A percentile compares a stretch with the other conserved stretches of the same genome.
These are phyloP conservation scores for Ilex aquifolium DNA, from an alignment of 257 asterid species.

Conservation along the genomic window DNA sequence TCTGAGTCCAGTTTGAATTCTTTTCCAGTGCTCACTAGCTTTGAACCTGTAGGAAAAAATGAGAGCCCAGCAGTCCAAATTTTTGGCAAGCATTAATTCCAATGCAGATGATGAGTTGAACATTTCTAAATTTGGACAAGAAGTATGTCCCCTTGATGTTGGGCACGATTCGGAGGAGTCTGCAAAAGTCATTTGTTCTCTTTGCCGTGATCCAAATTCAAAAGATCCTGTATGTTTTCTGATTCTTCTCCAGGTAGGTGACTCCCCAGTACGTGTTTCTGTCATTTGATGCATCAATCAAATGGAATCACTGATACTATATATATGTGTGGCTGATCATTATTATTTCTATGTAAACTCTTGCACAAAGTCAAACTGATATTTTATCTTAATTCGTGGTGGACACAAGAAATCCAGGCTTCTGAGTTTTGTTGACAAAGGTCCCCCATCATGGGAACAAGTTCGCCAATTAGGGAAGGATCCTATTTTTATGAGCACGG, in stretches of 20 bases:
- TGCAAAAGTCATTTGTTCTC: conserved; percentile 71
- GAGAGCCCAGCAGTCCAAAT: conserved; percentile 85
- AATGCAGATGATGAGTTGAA: conserved; percentile 50
- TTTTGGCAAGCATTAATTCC: conserved; percentile 64
- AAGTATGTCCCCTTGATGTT: conserved; percentile 38
- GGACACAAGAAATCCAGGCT: conserved; percentile 87
- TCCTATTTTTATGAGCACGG: conserved; percentile 25
- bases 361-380: conserved; percentile 16
- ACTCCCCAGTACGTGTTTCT: conserved; percentile 8
- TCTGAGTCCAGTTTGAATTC: conserved; percentile 7
- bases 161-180: conserved; percentile 38
- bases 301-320: too few relatives aligned
- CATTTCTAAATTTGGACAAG: conserved; percentile 45
- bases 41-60: conserved; percentile 65
- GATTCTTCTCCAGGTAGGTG: conserved; percentile 85
- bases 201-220: conserved; percentile 78
- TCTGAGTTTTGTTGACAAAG: conserved; percentile 55
- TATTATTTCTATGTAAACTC: not conserved
- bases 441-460: conserved; percentile 76
- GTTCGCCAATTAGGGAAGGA: conserved; percentile 51
- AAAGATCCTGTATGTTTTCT: conserved; percentile 75
- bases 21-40: conserved; percentile 13
- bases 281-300: conserved; percentile 5
- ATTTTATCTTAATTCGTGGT: conserved; percentile 18
- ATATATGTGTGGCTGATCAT: too few relatives aligned